These are phyloP conservation scores for Metschnikowia chrysomelidarum DNA, from an alignment of 805 yeast species.

Conservation along the genomic window DNA sequence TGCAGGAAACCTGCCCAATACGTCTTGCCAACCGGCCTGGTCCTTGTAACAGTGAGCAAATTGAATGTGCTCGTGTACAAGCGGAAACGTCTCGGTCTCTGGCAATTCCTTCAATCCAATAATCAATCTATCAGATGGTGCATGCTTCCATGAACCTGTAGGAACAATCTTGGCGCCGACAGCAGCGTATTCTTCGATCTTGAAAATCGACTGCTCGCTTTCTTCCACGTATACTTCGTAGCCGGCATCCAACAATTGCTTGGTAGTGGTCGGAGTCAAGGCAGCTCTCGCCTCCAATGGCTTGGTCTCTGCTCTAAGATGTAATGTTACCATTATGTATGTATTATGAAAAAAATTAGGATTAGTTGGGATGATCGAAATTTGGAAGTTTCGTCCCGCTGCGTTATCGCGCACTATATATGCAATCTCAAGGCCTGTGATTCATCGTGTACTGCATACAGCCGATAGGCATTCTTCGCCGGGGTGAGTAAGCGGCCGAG, in stretches of 20 bases:
- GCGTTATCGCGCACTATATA: constrained; percentile 8
- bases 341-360: neutral
- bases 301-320: constrained; percentile 95
- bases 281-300: constrained; percentile 98
- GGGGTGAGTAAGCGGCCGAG: constrained; percentile 12
- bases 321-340: constrained; percentile 54
- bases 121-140: constrained; percentile 88
- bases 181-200: constrained; percentile 66
- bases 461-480: constrained; percentile 4
- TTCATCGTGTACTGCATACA: constrained; percentile 8
- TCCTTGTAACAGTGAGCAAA: constrained; percentile 98
- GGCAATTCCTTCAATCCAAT: constrained; percentile 95
- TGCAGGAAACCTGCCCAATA: constrained; percentile 79
- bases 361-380: neutral
- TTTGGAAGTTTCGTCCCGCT: neutral
- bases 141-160: constrained; percentile 87
- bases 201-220: constrained; percentile 78
- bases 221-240: constrained; percentile 88
- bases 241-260: constrained; percentile 80
- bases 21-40: constrained; percentile 97
- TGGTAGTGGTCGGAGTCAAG: constrained; percentile 87
- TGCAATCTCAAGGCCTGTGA: constrained; percentile 6
- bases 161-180: constrained; percentile 90
- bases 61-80: constrained; percentile 94
- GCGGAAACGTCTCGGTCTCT: constrained; percentile 84